phyloP scores from a whole-genome alignment of 441 rosid genomes.

The Croton setiger region DNA sequence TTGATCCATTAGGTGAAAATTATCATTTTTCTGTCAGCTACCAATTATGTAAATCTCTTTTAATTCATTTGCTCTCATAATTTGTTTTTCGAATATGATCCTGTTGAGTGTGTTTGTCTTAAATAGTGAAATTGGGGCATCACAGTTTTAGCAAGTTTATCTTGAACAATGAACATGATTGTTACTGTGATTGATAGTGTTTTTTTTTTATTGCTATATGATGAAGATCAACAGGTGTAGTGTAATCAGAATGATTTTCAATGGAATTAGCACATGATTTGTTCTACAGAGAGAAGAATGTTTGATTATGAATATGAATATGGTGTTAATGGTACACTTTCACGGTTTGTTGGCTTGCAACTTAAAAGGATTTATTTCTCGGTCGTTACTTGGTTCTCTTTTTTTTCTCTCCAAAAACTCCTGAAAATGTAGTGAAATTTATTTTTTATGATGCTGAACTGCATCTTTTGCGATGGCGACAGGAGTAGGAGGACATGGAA shows the following conservation, averaged over 20 bases:
- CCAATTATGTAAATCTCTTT: no score
- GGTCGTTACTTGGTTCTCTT: background rate
- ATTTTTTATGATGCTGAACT: background rate
- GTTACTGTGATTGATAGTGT: background rate
- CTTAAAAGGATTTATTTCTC: background rate
- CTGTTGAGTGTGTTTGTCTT: no score
- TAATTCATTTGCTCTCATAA: no score
- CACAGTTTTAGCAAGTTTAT: background rate
- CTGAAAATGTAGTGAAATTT: background rate
- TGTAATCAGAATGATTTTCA: background rate
- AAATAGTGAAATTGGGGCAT: background rate
- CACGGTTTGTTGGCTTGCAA: background rate
- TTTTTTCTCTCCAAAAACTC: no score
- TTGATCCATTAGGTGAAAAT: no score
- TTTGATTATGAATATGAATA: background rate
- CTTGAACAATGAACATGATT: background rate
- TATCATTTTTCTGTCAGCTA: no score
- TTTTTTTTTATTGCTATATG: background rate
- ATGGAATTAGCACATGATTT: background rate
- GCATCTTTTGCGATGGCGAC: conserved; percentile 15
- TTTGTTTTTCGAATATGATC: no score
- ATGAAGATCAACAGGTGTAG: background rate
- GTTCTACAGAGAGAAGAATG: background rate
- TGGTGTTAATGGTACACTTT: background rate
- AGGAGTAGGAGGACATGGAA: conserved; percentile 89